Conservation (phyloP, 2,329 filamentous ascomycete genomes). For the Hypoxylon sp. region DNA sequence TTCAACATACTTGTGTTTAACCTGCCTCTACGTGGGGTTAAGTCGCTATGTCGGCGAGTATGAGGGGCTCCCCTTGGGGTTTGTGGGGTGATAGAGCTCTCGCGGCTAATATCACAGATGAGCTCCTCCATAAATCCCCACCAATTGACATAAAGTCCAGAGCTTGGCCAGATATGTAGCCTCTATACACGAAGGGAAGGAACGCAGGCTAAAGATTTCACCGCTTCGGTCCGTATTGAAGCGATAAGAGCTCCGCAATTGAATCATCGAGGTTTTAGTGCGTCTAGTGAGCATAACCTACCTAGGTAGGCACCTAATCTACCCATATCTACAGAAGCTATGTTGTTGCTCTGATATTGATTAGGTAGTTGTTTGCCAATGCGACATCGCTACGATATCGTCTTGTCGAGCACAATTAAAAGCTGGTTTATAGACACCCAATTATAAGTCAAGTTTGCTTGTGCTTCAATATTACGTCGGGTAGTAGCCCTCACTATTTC, state of each 20-base stretch:
- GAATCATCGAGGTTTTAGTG: background rate
- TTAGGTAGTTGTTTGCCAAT: background rate
- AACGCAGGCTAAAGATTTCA: constrained; percentile 31
- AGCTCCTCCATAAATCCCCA: constrained; percentile 41
- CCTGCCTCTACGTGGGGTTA: constrained; percentile 39
- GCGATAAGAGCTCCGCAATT: constrained; percentile 35
- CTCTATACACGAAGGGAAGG: constrained; percentile 12
- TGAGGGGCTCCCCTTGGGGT: constrained; percentile 48
- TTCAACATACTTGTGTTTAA: constrained; percentile 26
- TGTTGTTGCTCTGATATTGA: background rate
- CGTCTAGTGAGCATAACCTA: background rate
- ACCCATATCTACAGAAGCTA: background rate
- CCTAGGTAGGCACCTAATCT: background rate
- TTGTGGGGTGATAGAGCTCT: constrained; percentile 48
- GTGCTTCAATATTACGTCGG: background rate
- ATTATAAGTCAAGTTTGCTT: background rate
- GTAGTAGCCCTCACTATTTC: background rate
- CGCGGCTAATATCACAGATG: constrained; percentile 53
- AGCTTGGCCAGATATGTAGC: constrained; percentile 26
- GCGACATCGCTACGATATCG: background rate
- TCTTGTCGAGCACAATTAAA: background rate
- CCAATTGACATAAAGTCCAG: constrained; percentile 43
- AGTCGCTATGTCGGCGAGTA: constrained; percentile 31
- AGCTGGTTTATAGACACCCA: too few species aligned
- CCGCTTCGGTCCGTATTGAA: constrained; percentile 48